phyloP scores from a whole-genome alignment of 345 rosid genomes.

The Raphanus raphanistrum region DNA sequence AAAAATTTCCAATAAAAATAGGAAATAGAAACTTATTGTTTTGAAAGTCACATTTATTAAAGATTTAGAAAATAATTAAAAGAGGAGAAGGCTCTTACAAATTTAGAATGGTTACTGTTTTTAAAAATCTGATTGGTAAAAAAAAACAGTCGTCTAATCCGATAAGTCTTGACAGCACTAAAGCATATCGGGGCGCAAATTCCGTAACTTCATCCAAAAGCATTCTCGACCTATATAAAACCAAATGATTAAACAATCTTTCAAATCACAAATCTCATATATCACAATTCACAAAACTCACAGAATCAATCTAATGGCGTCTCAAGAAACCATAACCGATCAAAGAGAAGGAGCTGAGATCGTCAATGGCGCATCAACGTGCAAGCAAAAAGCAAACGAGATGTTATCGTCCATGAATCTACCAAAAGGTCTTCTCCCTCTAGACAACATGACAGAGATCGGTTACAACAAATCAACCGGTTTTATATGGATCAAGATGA shows the following conservation, averaged over 20 bases:
- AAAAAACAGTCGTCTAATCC: neutral
- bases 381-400: constrained; percentile 52
- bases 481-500: constrained; percentile 65
- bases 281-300: neutral
- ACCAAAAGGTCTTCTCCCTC: constrained; percentile 58
- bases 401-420: constrained; percentile 47
- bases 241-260: neutral
- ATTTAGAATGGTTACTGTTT: neutral
- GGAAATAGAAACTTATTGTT: neutral
- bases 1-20: neutral
- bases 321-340: constrained; percentile 25
- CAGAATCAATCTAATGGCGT: constrained; percentile 31
- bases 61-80: neutral
- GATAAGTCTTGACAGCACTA: neutral
- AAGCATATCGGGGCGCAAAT: neutral
- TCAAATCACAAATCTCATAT: neutral
- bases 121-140: neutral
- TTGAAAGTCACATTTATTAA: neutral
- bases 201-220: neutral
- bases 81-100: neutral
- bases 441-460: constrained; percentile 53
- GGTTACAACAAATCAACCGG: constrained; percentile 56
- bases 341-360: constrained; percentile 55
- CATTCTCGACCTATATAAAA: neutral
- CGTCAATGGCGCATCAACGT: constrained; percentile 43